Conservation (phyloP, 345 rosid species). For the Eutrema heterophyllum region DNA sequence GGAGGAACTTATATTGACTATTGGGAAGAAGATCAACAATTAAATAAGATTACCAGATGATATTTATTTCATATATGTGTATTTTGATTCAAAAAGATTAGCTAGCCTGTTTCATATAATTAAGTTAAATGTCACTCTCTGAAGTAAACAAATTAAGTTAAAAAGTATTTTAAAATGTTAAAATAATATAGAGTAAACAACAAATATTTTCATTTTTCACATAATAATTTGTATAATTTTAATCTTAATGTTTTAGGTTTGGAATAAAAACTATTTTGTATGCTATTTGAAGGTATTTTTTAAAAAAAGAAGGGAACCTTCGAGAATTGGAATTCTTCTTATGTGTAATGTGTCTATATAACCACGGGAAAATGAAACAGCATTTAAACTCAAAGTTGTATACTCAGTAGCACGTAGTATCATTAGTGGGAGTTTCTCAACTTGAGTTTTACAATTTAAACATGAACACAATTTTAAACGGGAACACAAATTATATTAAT, state of each 20-base stretch:
- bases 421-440: too few species aligned
- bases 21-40: constrained; percentile 8
- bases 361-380: neutral
- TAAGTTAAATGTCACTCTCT: neutral
- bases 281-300: too few species aligned
- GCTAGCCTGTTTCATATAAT: neutral
- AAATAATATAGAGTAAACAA: too few species aligned
- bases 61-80: neutral
- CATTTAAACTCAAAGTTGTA: neutral
- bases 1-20: constrained; percentile 4
- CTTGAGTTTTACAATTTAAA: too few species aligned
- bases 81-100: neutral
- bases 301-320: too few species aligned
- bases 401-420: neutral
- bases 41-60: neutral
- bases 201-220: too few species aligned
- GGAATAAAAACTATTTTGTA: too few species aligned
- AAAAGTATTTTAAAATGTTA: too few species aligned
- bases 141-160: neutral
- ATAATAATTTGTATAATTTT: too few species aligned
- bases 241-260: too few species aligned
- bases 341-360: neutral
- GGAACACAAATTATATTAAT: too few species aligned
- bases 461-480: too few species aligned
- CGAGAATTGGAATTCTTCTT: neutral